Conservation (phyloP, 306 rosid species). For the Rosa persica region DNA sequence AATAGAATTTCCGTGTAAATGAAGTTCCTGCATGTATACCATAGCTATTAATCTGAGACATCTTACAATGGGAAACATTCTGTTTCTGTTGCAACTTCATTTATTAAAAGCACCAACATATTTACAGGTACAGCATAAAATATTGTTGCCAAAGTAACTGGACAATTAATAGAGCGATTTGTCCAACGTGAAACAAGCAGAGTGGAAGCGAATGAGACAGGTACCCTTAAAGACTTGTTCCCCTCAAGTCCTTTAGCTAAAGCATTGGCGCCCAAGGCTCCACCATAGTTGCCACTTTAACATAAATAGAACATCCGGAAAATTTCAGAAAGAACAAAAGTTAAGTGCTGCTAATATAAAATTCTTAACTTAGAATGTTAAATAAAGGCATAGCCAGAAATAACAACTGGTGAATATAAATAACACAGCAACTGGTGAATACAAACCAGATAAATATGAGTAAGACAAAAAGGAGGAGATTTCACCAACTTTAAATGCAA, state of each 20-base stretch:
- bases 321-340: conserved; percentile 24
- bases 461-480: conserved; percentile 6
- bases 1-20: conserved; percentile 91
- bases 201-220: conserved; percentile 21
- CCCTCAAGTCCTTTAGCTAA: conserved; percentile 90
- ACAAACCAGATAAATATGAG: background rate
- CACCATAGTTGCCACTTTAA: conserved; percentile 95
- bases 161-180: background rate
- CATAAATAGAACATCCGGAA: conserved; percentile 29
- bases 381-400: conserved; percentile 6
- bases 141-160: background rate
- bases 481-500: conserved; percentile 80
- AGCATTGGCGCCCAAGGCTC: conserved; percentile 95
- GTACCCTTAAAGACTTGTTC: conserved; percentile 91
- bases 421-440: background rate
- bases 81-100: background rate
- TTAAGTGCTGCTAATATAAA: conserved; percentile 18
- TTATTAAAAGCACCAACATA: background rate
- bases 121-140: background rate
- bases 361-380: conserved; percentile 19
- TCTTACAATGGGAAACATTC: background rate
- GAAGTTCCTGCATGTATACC: conserved; percentile 66
- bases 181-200: background rate
- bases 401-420: background rate
- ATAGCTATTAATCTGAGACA: background rate